Evolutionary conservation across 1,284 basidiomycete species (phyloP).

Genomic region (Pholiota adiposa): DNA sequence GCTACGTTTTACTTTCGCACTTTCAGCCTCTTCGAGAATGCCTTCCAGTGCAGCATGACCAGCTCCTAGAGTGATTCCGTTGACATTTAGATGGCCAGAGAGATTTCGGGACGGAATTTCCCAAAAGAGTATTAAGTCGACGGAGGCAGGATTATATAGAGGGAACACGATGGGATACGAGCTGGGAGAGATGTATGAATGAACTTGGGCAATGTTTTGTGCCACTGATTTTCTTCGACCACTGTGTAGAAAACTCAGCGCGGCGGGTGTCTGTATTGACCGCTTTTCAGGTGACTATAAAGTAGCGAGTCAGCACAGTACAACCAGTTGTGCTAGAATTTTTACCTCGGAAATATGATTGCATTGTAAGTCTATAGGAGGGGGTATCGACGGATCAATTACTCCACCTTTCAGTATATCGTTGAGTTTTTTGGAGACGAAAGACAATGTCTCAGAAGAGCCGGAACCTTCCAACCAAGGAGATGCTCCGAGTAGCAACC

Average conservation of each 20-base stretch:
- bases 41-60: constrained; percentile 63
- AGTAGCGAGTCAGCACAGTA: neutral
- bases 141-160: constrained; percentile 70
- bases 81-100: constrained; percentile 62
- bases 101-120: constrained; percentile 59
- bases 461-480: constrained; percentile 42
- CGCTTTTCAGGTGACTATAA: constrained; percentile 15
- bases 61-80: constrained; percentile 70
- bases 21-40: constrained; percentile 60
- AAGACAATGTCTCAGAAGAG: constrained; percentile 48
- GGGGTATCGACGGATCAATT: constrained; percentile 50
- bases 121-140: constrained; percentile 82
- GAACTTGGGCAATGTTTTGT: constrained; percentile 43
- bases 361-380: constrained; percentile 57
- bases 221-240: constrained; percentile 48
- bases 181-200: constrained; percentile 65
- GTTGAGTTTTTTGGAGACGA: constrained; percentile 55
- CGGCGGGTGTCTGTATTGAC: constrained; percentile 33
- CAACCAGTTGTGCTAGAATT: constrained; percentile 1
- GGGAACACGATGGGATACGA: constrained; percentile 73
- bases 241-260: constrained; percentile 52
- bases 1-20: constrained; percentile 71
- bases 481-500: constrained; percentile 47
- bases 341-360: constrained; percentile 54
- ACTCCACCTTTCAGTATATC: constrained; percentile 55